Evolutionary conservation across 371 early-diverging fungal genomes (phyloP).

Genomic region (Apophysomyces variabilis): DNA sequence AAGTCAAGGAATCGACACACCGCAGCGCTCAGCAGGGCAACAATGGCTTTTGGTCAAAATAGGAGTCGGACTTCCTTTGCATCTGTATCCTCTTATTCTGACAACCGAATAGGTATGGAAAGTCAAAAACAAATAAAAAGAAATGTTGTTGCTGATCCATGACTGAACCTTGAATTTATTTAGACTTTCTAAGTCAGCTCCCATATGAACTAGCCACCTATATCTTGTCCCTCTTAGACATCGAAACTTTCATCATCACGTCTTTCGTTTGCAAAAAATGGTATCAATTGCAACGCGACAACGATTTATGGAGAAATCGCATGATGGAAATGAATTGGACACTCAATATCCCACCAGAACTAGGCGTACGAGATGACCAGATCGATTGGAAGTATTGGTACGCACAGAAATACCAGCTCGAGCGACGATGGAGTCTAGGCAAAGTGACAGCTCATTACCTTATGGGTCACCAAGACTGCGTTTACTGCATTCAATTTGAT

Average conservation of each 20-base stretch:
- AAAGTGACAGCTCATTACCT: constrained; percentile 38
- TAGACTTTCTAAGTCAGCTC: constrained; percentile 23
- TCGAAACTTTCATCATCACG: constrained; percentile 10
- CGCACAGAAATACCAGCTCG: constrained; percentile 33
- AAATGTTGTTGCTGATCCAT: not conserved
- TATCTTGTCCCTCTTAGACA: constrained; percentile 31
- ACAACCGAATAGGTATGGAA: not conserved
- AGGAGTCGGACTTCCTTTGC: not conserved
- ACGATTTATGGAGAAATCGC: constrained; percentile 23
- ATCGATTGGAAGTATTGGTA: constrained; percentile 39
- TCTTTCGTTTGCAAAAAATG: constrained; percentile 18
- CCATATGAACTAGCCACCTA: constrained; percentile 32
- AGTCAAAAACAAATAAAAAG: not conserved
- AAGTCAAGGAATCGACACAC: not conserved
- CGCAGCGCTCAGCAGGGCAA: not conserved
- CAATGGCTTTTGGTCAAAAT: not conserved
- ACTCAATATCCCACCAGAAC: constrained; percentile 3
- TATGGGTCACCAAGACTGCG: constrained; percentile 87
- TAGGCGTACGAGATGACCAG: constrained; percentile 16
- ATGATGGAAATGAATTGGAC: constrained; percentile 21
- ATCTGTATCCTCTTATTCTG: not conserved
- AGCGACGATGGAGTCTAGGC: constrained; percentile 42
- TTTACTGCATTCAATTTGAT: constrained; percentile 95
- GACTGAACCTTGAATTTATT: not conserved
- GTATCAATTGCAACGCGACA: constrained; percentile 17